phyloP scores from a whole-genome alignment of 2,329 filamentous ascomycete genomes.

The Sporothrix schenckii region DNA sequence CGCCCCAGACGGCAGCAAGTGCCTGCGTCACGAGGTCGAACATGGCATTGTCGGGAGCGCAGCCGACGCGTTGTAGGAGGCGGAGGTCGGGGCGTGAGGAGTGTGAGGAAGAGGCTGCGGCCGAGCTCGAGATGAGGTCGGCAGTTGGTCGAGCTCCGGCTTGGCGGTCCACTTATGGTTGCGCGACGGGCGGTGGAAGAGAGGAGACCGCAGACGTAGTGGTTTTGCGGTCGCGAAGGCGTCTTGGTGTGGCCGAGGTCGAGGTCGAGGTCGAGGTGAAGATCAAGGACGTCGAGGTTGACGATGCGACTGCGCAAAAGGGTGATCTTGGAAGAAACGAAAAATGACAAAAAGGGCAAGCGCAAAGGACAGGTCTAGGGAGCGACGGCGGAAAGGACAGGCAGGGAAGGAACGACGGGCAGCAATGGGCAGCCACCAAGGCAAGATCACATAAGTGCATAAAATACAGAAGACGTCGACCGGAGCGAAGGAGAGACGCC shows the following conservation, averaged over 20 bases:
- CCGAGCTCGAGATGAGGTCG: neutral
- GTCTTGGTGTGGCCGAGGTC: no score
- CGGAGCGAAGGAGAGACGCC: constrained; percentile 3
- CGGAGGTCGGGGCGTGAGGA: neutral
- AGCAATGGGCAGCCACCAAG: neutral
- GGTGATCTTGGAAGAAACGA: no score
- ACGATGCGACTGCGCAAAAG: neutral
- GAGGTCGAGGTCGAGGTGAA: no score
- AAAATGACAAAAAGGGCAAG: neutral
- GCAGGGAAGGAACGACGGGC: neutral
- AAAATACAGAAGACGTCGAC: neutral
- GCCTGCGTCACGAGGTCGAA: constrained; percentile 26
- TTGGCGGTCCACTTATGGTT: neutral
- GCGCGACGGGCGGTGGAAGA: neutral
- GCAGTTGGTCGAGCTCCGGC: no score
- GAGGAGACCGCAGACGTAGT: neutral
- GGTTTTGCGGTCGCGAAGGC: neutral
- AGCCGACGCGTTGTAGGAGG: neutral
- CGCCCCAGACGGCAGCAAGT: constrained; percentile 32
- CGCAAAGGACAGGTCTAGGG: neutral
- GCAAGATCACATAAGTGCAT: neutral
- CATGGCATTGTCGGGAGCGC: constrained; percentile 31
- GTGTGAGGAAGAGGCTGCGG: neutral
- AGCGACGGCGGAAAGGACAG: neutral
- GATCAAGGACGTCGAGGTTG: no score